Evolutionary conservation across 345 rosid species (phyloP).

Genomic region (Salix viminalis): DNA sequence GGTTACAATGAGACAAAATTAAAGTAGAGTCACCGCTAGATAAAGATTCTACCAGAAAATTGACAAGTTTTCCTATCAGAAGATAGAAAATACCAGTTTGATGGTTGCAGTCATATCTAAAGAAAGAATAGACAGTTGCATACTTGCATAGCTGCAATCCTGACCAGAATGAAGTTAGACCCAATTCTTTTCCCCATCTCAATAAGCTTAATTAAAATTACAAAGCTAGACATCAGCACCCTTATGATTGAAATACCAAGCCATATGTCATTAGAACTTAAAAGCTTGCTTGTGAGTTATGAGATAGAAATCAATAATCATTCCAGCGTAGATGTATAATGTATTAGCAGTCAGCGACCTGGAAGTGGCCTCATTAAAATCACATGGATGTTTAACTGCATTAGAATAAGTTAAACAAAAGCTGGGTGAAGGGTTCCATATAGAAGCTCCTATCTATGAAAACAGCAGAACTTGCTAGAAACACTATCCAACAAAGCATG

Average conservation of each 20-base stretch:
- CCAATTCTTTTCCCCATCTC: neutral
- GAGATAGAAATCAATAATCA: neutral
- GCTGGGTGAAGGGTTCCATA: neutral
- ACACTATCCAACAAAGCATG: neutral
- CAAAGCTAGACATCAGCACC: neutral
- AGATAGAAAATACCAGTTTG: neutral
- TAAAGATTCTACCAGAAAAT: neutral
- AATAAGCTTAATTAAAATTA: neutral
- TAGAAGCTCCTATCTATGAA: neutral
- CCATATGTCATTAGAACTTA: neutral
- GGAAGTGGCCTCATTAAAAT: neutral
- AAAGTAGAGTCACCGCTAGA: neutral
- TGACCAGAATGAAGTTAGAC: neutral
- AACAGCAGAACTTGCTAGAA: constrained; percentile 4
- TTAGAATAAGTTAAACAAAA: neutral
- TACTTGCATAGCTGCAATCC: neutral
- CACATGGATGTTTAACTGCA: neutral
- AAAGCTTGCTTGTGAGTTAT: neutral
- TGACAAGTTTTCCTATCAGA: neutral
- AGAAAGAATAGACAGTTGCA: neutral
- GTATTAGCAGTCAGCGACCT: neutral
- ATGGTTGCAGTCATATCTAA: neutral
- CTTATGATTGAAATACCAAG: neutral
- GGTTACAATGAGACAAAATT: neutral
- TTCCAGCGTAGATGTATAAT: neutral